These are phyloP conservation scores for Limtongia smithiae DNA, from an alignment of 805 yeast genomes.

Conservation along the genomic window DNA sequence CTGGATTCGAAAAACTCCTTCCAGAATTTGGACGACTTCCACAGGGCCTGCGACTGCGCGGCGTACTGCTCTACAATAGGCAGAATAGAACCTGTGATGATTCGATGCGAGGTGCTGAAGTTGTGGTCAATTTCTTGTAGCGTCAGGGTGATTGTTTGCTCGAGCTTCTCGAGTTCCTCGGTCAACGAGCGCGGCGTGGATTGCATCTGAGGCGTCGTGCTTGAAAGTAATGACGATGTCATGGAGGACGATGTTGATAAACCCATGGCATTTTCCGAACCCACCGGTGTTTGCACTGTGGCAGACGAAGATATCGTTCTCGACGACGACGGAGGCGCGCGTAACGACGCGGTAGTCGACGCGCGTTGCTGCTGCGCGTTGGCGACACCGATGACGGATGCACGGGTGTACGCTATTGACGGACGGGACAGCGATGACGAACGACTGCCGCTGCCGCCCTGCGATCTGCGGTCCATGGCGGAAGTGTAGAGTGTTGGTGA, in stretches of 20 bases:
- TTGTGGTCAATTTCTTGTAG: constrained; percentile 78
- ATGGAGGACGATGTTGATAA: neutral
- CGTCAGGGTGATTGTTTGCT: constrained; percentile 72
- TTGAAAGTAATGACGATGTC: neutral
- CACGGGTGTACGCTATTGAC: constrained; percentile 17
- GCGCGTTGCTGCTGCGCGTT: neutral
- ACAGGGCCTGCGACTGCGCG: constrained; percentile 53
- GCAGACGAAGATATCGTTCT: neutral
- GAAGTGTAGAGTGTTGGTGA: neutral
- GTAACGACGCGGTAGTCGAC: constrained; percentile 2
- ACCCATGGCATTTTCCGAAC: neutral
- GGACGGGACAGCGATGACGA: constrained; percentile 2
- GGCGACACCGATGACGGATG: neutral
- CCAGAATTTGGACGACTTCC: constrained; percentile 58
- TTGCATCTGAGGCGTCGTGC: constrained; percentile 2
- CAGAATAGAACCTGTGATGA: constrained; percentile 62
- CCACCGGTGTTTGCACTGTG: neutral
- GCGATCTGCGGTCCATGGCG: constrained; percentile 1
- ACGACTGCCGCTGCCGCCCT: neutral
- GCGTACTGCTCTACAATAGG: constrained; percentile 66
- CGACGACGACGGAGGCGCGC: neutral
- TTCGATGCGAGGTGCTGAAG: constrained; percentile 61
- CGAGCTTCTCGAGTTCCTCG: constrained; percentile 58
- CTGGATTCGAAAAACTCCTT: constrained; percentile 73
- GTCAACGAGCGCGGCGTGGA: constrained; percentile 21